A percentile compares a stretch with the other conserved stretches of the same genome.
Evolutionary conservation across 148 eudicot species (phyloP).

Genomic region (Arbutus unedo): DNA sequence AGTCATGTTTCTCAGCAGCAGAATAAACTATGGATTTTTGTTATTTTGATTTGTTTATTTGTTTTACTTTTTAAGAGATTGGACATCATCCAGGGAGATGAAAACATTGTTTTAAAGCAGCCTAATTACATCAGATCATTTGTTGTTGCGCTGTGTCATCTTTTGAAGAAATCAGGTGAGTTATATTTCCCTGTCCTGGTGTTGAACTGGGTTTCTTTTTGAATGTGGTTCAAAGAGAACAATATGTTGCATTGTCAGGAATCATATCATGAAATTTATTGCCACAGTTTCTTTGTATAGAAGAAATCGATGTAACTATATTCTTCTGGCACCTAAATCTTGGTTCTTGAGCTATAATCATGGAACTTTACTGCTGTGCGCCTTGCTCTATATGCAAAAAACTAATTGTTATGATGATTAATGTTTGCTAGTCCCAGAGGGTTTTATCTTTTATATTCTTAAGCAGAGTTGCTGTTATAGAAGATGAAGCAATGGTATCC

Average conservation of each 20-base stretch:
- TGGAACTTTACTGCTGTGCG: background rate
- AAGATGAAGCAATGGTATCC: background rate
- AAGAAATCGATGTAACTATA: background rate
- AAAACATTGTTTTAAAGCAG: slow-evolving; percentile 40
- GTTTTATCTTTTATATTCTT: background rate
- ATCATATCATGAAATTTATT: background rate
- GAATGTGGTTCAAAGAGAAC: background rate
- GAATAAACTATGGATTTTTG: background rate
- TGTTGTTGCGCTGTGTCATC: slow-evolving; percentile 62
- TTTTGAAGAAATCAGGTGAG: slow-evolving; percentile 69
- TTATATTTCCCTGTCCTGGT: slow-evolving; percentile 6
- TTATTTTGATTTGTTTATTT: background rate
- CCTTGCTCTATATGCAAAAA: background rate
- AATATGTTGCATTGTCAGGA: background rate
- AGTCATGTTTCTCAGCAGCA: background rate
- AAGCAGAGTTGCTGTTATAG: background rate
- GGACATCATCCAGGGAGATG: slow-evolving; percentile 32
- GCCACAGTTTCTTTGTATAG: background rate
- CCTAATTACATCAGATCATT: slow-evolving; percentile 44
- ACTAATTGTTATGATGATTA: too few relatives aligned
- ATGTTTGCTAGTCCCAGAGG: background rate
- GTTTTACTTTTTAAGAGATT: slow-evolving; percentile 13
- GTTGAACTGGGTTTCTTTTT: background rate
- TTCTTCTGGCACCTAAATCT: background rate
- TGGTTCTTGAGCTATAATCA: background rate